Percentiles rank a stretch among this genome's conserved stretches.
phyloP scores from a whole-genome alignment of 805 yeast species.

The Hanseniaspora nectarophila region DNA sequence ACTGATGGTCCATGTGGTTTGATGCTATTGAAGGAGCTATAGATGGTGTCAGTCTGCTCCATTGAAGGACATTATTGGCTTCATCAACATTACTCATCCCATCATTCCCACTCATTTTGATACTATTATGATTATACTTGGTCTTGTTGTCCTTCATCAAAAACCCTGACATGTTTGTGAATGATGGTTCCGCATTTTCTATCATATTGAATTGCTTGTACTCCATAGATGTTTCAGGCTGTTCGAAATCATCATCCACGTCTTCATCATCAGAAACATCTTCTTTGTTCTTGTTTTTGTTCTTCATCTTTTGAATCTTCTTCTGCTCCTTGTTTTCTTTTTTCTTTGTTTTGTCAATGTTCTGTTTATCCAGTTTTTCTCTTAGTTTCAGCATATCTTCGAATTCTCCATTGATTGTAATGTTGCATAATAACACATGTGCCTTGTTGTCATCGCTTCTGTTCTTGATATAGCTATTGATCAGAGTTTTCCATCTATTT shows the following conservation, averaged over 20 bases:
- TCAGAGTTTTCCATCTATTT: slow-evolving; percentile 78
- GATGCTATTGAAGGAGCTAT: slow-evolving; percentile 6
- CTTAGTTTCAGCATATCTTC: slow-evolving; percentile 12
- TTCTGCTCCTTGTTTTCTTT: slow-evolving; percentile 12
- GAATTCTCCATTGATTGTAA: slow-evolving; percentile 6
- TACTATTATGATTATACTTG: slow-evolving; percentile 17
- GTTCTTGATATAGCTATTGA: slow-evolving; percentile 64
- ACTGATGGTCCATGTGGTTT: not conserved
- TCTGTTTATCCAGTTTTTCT: not conserved
- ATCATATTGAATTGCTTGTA: not conserved
- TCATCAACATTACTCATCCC: not conserved
- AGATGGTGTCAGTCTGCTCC: no score
- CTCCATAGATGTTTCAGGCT: not conserved
- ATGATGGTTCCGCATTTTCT: not conserved
- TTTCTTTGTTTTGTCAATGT: slow-evolving; percentile 22
- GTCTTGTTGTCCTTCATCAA: not conserved
- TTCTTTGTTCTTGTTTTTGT: slow-evolving; percentile 12
- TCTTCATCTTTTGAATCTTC: not conserved
- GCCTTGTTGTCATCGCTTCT: slow-evolving; percentile 39
- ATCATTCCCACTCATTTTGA: slow-evolving; percentile 14
- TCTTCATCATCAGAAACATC: not conserved
- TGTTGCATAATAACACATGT: not conserved
- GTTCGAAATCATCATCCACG: not conserved
- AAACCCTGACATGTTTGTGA: not conserved
- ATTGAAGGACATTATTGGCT: not conserved